Evolutionary conservation across 2,329 filamentous ascomycete species (phyloP).

Genomic region (Botrytis paeoniae): DNA sequence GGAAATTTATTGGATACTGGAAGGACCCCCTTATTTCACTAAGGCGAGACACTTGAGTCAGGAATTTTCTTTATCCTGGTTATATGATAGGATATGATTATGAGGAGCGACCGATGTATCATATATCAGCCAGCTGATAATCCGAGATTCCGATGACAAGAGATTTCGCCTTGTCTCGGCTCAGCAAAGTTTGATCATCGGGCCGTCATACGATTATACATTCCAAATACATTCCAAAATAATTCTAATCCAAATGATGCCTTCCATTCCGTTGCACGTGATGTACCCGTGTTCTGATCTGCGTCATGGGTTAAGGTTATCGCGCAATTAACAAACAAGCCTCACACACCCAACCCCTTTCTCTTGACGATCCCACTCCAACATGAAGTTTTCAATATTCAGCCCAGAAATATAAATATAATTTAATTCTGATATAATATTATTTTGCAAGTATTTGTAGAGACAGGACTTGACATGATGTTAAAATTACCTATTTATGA

Average conservation of each 20-base stretch:
- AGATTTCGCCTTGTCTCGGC: constrained; percentile 1
- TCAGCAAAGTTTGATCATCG: not conserved
- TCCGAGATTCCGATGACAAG: not conserved
- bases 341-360: not conserved
- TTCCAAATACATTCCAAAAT: not conserved
- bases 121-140: not conserved
- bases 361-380: not conserved
- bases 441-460: not conserved
- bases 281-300: constrained; percentile 5
- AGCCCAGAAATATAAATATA: not conserved
- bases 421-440: not conserved
- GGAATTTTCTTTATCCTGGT: not conserved
- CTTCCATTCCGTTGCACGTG: not conserved
- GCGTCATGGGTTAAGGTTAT: constrained; percentile 3
- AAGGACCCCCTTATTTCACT: not conserved
- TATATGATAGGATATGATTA: not conserved
- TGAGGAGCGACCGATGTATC: not conserved
- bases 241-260: not conserved
- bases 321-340: not conserved
- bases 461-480: not conserved
- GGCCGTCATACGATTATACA: not conserved
- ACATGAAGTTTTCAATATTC: not conserved
- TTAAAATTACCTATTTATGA: not conserved
- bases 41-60: not conserved
- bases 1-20: not conserved